Evolutionary conservation across 441 rosid species (phyloP), one percentile per base, ranked within the genome.

Genomic region (Gossypium schwendimanii): DNA sequence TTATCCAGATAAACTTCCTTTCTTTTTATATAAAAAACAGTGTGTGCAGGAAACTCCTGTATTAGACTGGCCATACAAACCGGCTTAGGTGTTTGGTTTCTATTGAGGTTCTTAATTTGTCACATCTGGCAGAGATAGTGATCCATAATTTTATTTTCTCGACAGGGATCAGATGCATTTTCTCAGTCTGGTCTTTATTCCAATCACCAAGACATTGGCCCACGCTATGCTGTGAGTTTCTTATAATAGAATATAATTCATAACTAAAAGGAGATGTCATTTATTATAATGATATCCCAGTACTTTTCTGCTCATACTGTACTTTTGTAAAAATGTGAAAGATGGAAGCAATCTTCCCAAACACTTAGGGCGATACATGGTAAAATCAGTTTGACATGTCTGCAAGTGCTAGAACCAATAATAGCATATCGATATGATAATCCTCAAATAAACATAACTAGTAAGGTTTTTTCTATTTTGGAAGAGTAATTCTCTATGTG

Each of bases 191-290:
- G 98, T 79, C 93, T 94, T 59, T 94, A 92, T 77, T 94, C 98
- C 78, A 94, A 92, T 86, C 99, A 94, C 84, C 99, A 92, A 87
- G 99, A 94, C 81, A 94, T 94, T 73, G 97, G 97, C 63, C 99
- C 97, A 0, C 97, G 97, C 47, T 94, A 94, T 74, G 87, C 99
- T 80, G 97, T 54, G 59, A 18, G 59, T 54, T 54, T 54, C 59
- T 54, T 8, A 54, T 7, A 20, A 20, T 54, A 20, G 26, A 54
- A 6, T 18, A 53, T 53, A 53, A 18, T 54, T 41, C 8, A 41
- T 41, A 41, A 41, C 12, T 41, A 41, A 18, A 12, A 10, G 28
- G 28, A 39, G 68, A 63, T 39, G n/a, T 63, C 50, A 39, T 18
- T 39, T 39, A 3, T 62, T 44, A 62, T 62, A 8, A 33, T 17